Evolutionary conservation across 441 rosid species (phyloP), one percentile per base, ranked within the genome.

Genomic region (Erysimum pusillum): DNA sequence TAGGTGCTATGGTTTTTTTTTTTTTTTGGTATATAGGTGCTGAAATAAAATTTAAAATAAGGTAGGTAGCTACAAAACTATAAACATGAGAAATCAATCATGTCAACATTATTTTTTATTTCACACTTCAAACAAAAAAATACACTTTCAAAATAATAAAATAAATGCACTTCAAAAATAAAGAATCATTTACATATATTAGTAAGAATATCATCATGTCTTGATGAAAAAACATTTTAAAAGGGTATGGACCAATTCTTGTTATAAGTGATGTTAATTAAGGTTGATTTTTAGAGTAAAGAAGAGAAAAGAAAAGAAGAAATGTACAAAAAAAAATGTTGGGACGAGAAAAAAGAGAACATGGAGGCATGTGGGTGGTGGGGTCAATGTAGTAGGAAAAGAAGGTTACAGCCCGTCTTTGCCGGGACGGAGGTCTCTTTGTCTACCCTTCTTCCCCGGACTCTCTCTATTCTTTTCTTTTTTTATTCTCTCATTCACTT

Each of bases 331-430:
- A 44, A 0, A 44, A 53, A 10, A 54, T 39, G 35, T 70, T 62
- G 65, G 77, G 63, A 81, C 18, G 34, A 22, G 54, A 38, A 35
- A 68, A 62, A 63, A 32, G 52, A 69, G 71, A 89, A 89, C 91
- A 83, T 87, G 93, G 92, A 81, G 74, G 88, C 96, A 89, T 84
- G 93, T 90, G 91, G 49, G 64, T 38, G 64, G 71, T 60, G 51
- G 91, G 83, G 67, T 86, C 85, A 84, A 83, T 80, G 46, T 73
- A 53, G 76, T 76, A 44, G 78, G 83, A 75, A 78, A 77, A 64
- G 53, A 85, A 82, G 86, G 78, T 65, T 80, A 79, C 85, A 86
- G 73, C 85, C 96, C 92, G 89, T 85, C 80, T 85, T 85, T 83
- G 70, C 85, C 86, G 91, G 89, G 85, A 79, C 83, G 79, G 77